phyloP scores from a whole-genome alignment of 768 basidiomycete genomes.

The Mycena metata region DNA sequence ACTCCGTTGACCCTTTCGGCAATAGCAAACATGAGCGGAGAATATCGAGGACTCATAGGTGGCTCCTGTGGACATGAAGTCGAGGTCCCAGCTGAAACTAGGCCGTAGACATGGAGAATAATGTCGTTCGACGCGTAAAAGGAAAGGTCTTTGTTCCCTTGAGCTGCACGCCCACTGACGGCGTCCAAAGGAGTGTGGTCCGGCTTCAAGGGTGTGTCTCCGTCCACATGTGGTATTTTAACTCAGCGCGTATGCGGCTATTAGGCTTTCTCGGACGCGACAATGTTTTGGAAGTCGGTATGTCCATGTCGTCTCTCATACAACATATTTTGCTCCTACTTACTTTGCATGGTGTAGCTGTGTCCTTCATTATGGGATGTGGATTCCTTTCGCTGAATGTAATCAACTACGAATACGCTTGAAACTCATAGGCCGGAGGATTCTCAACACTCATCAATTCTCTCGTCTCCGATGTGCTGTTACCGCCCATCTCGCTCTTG shows the following conservation, averaged over 20 bases:
- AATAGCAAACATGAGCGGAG: background rate
- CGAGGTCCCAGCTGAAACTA: no score
- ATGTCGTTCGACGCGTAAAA: constrained; percentile 18
- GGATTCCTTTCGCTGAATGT: constrained; percentile 36
- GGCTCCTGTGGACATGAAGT: no score
- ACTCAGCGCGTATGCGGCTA: no score
- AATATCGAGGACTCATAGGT: constrained; percentile 1
- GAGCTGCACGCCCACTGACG: no score
- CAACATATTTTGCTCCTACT: no score
- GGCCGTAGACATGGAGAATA: constrained; percentile 3
- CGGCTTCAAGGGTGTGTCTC: constrained; percentile 19
- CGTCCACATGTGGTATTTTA: background rate
- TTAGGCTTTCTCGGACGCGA: constrained; percentile 52
- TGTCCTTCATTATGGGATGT: constrained; percentile 54
- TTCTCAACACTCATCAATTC: constrained; percentile 59
- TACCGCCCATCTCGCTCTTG: constrained; percentile 57
- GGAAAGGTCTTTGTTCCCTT: no score
- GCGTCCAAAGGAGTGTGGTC: constrained; percentile 25
- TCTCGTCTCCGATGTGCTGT: constrained; percentile 57
- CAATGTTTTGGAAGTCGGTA: constrained; percentile 62
- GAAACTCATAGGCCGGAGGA: constrained; percentile 45
- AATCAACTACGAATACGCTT: constrained; percentile 25
- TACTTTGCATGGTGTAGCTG: no score
- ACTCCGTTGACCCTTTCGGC: no score
- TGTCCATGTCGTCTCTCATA: no score